phyloP scores from a whole-genome alignment of 345 rosid species.

The Gossypium herbaceum region DNA sequence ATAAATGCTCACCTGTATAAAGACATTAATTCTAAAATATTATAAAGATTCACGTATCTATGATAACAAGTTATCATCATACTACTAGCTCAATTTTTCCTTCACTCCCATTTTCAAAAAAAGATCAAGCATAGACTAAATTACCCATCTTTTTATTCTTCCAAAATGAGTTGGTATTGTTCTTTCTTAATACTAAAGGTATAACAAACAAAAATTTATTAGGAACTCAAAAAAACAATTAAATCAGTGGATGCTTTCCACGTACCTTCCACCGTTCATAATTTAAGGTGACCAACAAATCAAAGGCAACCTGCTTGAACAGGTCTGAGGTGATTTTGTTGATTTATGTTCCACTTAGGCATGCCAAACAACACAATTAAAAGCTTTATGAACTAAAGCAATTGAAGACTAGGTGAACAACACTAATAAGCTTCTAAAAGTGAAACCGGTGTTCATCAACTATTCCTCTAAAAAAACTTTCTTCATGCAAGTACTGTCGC shows the following conservation, averaged over 20 bases:
- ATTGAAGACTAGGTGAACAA: not conserved
- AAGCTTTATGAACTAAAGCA: not conserved
- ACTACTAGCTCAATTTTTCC: not conserved
- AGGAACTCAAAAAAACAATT: not conserved
- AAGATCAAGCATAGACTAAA: not conserved
- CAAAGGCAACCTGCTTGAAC: not conserved
- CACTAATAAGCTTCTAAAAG: not conserved
- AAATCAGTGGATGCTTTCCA: not conserved
- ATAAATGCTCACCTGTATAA: not conserved
- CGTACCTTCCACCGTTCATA: not conserved
- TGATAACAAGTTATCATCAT: not conserved
- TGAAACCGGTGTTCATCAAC: not conserved
- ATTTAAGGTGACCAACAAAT: not conserved
- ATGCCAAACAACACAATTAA: not conserved
- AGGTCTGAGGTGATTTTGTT: not conserved
- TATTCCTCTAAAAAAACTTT: not conserved
- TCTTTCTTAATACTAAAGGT: not conserved
- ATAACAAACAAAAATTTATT: not conserved
- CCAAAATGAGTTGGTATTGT: not conserved
- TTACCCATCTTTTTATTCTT: not conserved
- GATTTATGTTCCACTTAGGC: not conserved
- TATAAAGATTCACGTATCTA: too few species aligned
- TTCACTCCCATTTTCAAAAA: not conserved
- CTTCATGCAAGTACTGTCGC: not conserved
- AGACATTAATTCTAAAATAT: not conserved